Evolutionary conservation across 208 protist genomes (phyloP).

Genomic region (Leishmania martiniquensis): DNA sequence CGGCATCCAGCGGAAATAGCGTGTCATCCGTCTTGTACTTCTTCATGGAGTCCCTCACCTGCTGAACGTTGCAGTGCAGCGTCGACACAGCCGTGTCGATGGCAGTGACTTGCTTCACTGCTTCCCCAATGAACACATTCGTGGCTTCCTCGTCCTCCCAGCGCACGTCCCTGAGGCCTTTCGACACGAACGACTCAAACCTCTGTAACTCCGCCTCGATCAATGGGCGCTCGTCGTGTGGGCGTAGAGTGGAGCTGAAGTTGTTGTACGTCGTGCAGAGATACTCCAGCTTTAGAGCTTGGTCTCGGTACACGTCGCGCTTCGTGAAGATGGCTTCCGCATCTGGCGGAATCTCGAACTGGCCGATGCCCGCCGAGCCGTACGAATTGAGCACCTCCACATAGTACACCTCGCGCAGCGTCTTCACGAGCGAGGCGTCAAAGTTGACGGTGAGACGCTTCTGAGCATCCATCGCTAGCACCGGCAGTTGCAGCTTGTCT

Average conservation of each 20-base stretch:
- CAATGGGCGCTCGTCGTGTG: conserved; percentile 93
- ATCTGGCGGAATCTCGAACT: conserved; percentile 86
- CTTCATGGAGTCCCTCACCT: conserved; percentile 79
- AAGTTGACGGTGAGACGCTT: conserved; percentile 94
- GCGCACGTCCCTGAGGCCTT: conserved; percentile 74
- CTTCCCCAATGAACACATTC: conserved; percentile 91
- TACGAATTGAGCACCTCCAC: conserved; percentile 94
- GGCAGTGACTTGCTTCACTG: conserved; percentile 81
- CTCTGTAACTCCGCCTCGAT: conserved; percentile 86
- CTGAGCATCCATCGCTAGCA: conserved; percentile 79
- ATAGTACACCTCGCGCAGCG: conserved; percentile 97
- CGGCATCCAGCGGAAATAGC: conserved; percentile 85
- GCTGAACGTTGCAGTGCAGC: conserved; percentile 90
- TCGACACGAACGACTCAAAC: conserved; percentile 85
- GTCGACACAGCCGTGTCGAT: conserved; percentile 87
- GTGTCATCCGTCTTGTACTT: conserved; percentile 81
- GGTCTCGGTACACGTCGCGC: conserved; percentile 90
- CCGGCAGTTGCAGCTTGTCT: conserved; percentile 95
- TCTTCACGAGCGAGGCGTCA: conserved; percentile 94
- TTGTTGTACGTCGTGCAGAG: conserved; percentile 95
- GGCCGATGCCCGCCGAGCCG: conserved; percentile 47
- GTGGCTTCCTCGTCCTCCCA: conserved; percentile 92
- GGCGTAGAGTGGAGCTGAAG: conserved; percentile 86
- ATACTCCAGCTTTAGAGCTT: conserved; percentile 94
- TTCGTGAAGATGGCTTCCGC: conserved; percentile 91